phyloP scores from a whole-genome alignment of 2,329 filamentous ascomycete genomes.

The Piedraia hortae region DNA sequence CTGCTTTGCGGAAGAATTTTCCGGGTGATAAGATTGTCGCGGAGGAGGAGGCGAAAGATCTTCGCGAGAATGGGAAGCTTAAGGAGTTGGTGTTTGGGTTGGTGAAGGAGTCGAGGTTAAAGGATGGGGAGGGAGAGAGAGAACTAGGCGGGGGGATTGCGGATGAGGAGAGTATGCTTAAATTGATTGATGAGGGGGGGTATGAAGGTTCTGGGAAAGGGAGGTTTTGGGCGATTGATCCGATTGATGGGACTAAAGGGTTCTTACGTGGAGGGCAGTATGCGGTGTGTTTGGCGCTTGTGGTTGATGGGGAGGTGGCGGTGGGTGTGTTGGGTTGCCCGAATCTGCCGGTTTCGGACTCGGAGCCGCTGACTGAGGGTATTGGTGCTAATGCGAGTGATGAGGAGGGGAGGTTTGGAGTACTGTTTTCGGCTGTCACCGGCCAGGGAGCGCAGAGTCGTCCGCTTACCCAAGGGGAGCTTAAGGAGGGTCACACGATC shows the following conservation, averaged over 20 bases:
- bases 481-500: constrained; percentile 35
- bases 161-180: constrained; percentile 34
- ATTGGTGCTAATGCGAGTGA: constrained; percentile 50
- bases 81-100: constrained; percentile 60
- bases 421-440: constrained; percentile 62
- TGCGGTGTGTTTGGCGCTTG: constrained; percentile 72
- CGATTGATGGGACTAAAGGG: constrained; percentile 92
- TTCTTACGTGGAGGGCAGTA: constrained; percentile 93
- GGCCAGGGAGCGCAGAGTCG: constrained; percentile 60
- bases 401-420: constrained; percentile 42
- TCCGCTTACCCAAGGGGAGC: constrained; percentile 29
- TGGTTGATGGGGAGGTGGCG: constrained; percentile 81
- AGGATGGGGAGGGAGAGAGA: constrained; percentile 33
- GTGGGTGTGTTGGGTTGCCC: constrained; percentile 88
- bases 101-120: constrained; percentile 43
- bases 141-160: constrained; percentile 38
- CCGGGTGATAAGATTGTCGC: constrained; percentile 75
- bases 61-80: constrained; percentile 43
- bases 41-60: constrained; percentile 68
- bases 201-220: constrained; percentile 45
- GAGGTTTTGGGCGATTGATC: constrained; percentile 86
- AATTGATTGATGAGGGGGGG: constrained; percentile 30
- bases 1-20: constrained; percentile 69
- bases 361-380: constrained; percentile 37
- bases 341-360: constrained; percentile 73